Evolutionary conservation across 768 basidiomycete genomes (phyloP).

Genomic region (Lactarius quietus): DNA sequence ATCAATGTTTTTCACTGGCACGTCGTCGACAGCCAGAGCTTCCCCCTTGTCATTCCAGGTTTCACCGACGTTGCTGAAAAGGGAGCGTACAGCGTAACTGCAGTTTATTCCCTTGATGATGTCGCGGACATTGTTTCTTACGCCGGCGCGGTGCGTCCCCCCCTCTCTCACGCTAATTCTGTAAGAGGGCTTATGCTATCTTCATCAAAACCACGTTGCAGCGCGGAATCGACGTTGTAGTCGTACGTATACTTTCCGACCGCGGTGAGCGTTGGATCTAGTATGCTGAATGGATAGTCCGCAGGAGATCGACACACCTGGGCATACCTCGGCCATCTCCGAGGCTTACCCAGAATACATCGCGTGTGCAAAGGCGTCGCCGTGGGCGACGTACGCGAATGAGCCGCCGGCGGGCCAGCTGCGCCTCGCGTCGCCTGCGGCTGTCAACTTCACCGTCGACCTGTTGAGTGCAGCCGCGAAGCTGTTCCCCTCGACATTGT

Average conservation of each 20-base stretch:
- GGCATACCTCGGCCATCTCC: constrained; percentile 68
- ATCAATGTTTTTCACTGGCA: constrained; percentile 50
- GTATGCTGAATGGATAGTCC: constrained; percentile 28
- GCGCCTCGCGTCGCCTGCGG: constrained; percentile 59
- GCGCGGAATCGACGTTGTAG: constrained; percentile 49
- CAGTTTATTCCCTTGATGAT: constrained; percentile 38
- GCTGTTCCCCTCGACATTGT: constrained; percentile 54
- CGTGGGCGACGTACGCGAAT: constrained; percentile 58
- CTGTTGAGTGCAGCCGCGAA: constrained; percentile 53
- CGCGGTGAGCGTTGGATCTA: too few species aligned
- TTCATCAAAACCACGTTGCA: constrained; percentile 20
- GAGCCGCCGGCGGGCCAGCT: constrained; percentile 86
- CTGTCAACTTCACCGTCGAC: constrained; percentile 53
- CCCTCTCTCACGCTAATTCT: not conserved
- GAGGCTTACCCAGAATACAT: constrained; percentile 67
- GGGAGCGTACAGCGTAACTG: constrained; percentile 42
- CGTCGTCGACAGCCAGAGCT: constrained; percentile 48
- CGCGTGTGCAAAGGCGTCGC: constrained; percentile 56
- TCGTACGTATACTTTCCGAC: constrained; percentile 30
- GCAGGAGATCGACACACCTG: constrained; percentile 80
- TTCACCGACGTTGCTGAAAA: constrained; percentile 38
- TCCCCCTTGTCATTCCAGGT: constrained; percentile 41
- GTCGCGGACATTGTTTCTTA: constrained; percentile 41
- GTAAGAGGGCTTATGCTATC: not conserved
- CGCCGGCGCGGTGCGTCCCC: constrained; percentile 41